A percentile compares a stretch with the other conserved stretches of the same genome.
phyloP scores from a whole-genome alignment of 2,329 filamentous ascomycete species.

The Juglanconis sp. region DNA sequence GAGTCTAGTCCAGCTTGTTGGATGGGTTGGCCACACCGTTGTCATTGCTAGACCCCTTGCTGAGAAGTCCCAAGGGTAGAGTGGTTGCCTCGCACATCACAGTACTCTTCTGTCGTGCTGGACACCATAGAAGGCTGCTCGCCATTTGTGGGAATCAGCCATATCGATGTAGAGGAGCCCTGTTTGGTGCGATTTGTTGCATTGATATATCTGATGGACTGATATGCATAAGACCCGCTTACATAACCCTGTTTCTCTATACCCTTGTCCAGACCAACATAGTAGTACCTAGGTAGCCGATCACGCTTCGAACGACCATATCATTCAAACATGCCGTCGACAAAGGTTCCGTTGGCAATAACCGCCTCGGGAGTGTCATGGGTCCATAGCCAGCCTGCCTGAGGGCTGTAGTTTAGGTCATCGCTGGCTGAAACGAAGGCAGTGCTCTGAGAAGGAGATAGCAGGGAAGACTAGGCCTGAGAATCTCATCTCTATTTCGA shows the following conservation, averaged over 20 bases:
- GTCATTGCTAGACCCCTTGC: slow-evolving; percentile 59
- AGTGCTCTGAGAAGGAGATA: slow-evolving; percentile 63
- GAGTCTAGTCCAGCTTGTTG: slow-evolving; percentile 57
- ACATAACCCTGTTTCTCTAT: slow-evolving; percentile 24
- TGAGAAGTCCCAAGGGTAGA: slow-evolving; percentile 57
- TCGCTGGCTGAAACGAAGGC: slow-evolving; percentile 59
- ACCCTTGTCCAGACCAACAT: slow-evolving; percentile 46
- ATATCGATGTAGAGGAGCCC: too few species aligned
- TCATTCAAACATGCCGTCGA: slow-evolving; percentile 53
- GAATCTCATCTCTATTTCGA: slow-evolving; percentile 61
- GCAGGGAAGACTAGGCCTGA: slow-evolving; percentile 65
- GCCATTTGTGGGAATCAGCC: too few species aligned
- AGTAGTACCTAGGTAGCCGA: slow-evolving; percentile 57
- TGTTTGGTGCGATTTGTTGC: too few species aligned
- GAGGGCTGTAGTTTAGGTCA: slow-evolving; percentile 59
- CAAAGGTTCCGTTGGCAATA: slow-evolving; percentile 58
- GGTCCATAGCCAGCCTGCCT: neutral
- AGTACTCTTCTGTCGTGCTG: slow-evolving; percentile 50
- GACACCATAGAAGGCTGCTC: slow-evolving; percentile 34
- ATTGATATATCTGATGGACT: too few species aligned
- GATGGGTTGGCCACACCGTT: slow-evolving; percentile 58
- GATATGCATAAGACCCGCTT: too few species aligned
- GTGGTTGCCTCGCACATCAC: slow-evolving; percentile 48
- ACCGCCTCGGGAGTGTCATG: slow-evolving; percentile 51
- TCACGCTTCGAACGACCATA: slow-evolving; percentile 45